Evolutionary conservation across 306 rosid species (phyloP).

Genomic region (Cercis canadensis): DNA sequence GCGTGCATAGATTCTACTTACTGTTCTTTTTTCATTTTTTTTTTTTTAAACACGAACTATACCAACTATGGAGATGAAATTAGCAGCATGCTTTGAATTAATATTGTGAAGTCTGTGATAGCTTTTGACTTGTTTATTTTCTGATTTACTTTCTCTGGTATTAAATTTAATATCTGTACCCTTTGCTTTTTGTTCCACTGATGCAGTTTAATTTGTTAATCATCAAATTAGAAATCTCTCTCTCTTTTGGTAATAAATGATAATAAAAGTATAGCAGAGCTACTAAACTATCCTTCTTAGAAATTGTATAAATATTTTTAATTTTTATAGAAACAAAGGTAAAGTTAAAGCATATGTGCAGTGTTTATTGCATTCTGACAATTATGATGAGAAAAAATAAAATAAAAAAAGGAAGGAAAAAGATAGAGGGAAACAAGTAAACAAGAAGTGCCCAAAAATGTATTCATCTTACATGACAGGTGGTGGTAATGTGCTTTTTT

Average conservation of each 20-base stretch:
- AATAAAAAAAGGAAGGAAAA: background rate
- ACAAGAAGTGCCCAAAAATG: background rate
- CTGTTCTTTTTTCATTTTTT: too few species aligned
- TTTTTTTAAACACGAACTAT: background rate
- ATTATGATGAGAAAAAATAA: background rate
- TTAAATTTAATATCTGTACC: too few species aligned
- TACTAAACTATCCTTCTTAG: slow-evolving; percentile 1
- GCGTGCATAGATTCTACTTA: too few species aligned
- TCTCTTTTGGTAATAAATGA: slow-evolving; percentile 6
- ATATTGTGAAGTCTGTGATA: slow-evolving; percentile 3
- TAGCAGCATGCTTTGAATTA: background rate
- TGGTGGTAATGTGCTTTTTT: slow-evolving; percentile 2
- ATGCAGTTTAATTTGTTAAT: background rate
- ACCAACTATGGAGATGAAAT: background rate
- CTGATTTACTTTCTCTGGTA: background rate
- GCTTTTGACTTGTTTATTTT: background rate
- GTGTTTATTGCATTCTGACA: background rate
- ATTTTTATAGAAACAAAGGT: background rate
- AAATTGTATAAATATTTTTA: background rate
- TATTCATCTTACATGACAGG: background rate
- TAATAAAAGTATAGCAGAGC: background rate
- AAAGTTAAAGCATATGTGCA: background rate
- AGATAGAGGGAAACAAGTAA: background rate
- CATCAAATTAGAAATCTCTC: background rate
- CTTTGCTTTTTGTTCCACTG: background rate